phyloP scores from a whole-genome alignment of 75 land plant genomes.

The Ceratopteris richardii region DNA sequence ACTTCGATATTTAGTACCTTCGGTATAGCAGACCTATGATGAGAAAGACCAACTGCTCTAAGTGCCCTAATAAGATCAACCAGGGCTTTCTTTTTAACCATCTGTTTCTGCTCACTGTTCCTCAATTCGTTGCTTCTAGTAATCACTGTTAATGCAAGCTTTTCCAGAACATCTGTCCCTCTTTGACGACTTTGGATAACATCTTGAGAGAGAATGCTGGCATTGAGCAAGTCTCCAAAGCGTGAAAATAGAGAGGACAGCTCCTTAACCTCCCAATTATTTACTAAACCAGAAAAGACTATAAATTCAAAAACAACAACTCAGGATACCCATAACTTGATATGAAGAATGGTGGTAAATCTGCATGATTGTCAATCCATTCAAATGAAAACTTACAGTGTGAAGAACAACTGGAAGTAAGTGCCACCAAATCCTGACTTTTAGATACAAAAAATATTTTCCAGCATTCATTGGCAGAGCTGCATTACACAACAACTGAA shows the following conservation, averaged over 20 bases:
- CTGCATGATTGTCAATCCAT: too few relatives aligned
- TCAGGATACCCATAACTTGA: background rate
- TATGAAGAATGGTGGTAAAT: background rate
- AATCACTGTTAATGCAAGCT: slow-evolving; percentile 25
- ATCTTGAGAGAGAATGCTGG: slow-evolving; percentile 11
- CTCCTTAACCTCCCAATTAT: background rate
- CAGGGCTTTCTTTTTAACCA: slow-evolving; percentile 59
- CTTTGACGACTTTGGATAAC: slow-evolving; percentile 16
- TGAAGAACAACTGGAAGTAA: too few relatives aligned
- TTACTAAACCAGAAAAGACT: background rate
- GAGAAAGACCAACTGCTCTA: slow-evolving; percentile 57
- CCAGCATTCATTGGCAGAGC: too few relatives aligned
- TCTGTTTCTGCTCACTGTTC: slow-evolving; percentile 36
- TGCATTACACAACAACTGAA: too few relatives aligned
- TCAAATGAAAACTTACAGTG: too few relatives aligned
- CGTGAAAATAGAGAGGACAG: slow-evolving; percentile 14
- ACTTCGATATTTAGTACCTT: slow-evolving; percentile 48
- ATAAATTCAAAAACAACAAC: slow-evolving; percentile 2
- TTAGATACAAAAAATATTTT: too few relatives aligned
- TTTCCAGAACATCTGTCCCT: slow-evolving; percentile 31
- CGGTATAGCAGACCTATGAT: slow-evolving; percentile 35
- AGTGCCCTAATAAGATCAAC: slow-evolving; percentile 49
- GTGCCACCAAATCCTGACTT: too few relatives aligned
- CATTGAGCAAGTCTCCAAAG: slow-evolving; percentile 14
- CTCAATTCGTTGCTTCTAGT: slow-evolving; percentile 38